Percentiles rank a stretch among this genome's conserved stretches.
phyloP scores from a whole-genome alignment of 2,329 filamentous ascomycete species.

The Paraphaeosphaeria sporulosa region DNA sequence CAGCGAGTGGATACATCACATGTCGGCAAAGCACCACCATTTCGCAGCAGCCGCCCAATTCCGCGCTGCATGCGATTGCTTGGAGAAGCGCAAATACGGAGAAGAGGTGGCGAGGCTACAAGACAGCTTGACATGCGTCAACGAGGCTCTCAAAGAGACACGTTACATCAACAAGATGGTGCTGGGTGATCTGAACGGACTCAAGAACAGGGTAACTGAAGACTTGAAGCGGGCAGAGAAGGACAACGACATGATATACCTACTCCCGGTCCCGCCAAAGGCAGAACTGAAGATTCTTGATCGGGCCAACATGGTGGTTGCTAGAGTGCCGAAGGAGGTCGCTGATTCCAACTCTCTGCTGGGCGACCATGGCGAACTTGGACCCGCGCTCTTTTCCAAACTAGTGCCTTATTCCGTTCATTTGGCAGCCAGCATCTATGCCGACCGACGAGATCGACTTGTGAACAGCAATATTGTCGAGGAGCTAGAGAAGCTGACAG shows the following conservation, averaged over 20 bases:
- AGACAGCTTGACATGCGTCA: constrained; percentile 83
- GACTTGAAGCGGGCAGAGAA: constrained; percentile 92
- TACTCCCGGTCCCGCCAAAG: constrained; percentile 86
- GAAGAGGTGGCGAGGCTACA: constrained; percentile 89
- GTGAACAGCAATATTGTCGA: constrained; percentile 88
- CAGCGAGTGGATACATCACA: constrained; percentile 96
- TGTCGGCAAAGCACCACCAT: constrained; percentile 95
- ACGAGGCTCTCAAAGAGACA: constrained; percentile 84
- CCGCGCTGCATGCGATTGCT: constrained; percentile 84
- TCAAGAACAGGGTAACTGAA: constrained; percentile 84
- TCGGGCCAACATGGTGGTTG: constrained; percentile 84
- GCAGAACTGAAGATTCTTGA: constrained; percentile 86
- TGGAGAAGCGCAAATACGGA: constrained; percentile 94
- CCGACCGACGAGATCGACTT: constrained; percentile 86
- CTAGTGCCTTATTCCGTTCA: constrained; percentile 96
- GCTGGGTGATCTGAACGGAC: constrained; percentile 78
- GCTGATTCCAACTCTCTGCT: constrained; percentile 80
- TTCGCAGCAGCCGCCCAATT: constrained; percentile 97
- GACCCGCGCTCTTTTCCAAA: constrained; percentile 84
- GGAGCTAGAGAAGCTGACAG: constrained; percentile 82
- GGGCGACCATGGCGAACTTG: constrained; percentile 81
- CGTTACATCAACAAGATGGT: constrained; percentile 84
- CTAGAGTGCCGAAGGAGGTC: constrained; percentile 82
- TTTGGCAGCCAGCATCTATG: constrained; percentile 93
- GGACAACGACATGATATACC: constrained; percentile 95